phyloP scores from a whole-genome alignment of 2,329 filamentous ascomycete genomes.

The Byssochlamys sp. region DNA sequence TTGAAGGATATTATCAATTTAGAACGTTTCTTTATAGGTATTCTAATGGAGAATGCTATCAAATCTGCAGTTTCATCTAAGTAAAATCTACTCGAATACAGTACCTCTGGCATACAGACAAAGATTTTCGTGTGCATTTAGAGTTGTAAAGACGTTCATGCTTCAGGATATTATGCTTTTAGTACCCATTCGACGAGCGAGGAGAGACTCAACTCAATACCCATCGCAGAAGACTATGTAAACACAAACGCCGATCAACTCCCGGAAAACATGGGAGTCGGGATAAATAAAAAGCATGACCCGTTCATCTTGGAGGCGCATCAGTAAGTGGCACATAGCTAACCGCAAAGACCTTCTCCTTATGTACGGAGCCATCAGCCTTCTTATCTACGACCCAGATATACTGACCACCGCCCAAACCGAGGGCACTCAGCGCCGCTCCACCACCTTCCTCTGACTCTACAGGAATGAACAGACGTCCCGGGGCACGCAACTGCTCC shows the following conservation, averaged over 20 bases:
- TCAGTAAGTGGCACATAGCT: constrained; percentile 57
- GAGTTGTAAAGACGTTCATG: not conserved
- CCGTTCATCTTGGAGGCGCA: constrained; percentile 34
- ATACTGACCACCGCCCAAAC: constrained; percentile 38
- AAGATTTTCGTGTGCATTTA: not conserved
- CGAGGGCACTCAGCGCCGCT: constrained; percentile 9
- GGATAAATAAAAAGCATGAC: not conserved
- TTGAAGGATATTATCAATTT: not conserved
- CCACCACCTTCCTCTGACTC: constrained; percentile 34
- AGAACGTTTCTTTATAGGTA: not conserved
- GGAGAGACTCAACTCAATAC: not conserved
- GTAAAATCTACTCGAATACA: too few relatives aligned
- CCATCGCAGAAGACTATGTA: not conserved
- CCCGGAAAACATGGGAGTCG: not conserved
- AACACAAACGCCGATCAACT: not conserved
- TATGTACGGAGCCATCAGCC: constrained; percentile 46
- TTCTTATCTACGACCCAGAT: constrained; percentile 58
- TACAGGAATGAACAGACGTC: constrained; percentile 60
- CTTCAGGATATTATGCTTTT: not conserved
- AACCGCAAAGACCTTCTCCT: constrained; percentile 51
- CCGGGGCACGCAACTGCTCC: constrained; percentile 68
- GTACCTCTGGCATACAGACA: not conserved
- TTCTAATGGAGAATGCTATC: not conserved
- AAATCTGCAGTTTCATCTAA: too few relatives aligned
- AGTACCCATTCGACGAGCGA: not conserved